phyloP scores from a whole-genome alignment of 225 moss, liverwort and hornwort species.

The Antitrichia curtipendula region DNA sequence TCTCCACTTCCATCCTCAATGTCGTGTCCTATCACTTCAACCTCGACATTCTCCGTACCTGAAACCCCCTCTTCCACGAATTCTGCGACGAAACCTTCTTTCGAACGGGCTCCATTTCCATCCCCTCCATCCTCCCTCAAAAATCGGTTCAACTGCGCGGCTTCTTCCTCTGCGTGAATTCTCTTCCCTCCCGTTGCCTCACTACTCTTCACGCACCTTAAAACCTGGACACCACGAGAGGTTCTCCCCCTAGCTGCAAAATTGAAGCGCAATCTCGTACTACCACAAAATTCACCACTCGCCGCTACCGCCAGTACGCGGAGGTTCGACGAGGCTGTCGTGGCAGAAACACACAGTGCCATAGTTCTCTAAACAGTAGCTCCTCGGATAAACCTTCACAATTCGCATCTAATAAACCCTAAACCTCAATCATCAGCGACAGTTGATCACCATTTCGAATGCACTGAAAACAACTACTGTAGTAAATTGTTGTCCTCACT shows the following conservation, averaged over 20 bases:
- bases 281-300: background rate
- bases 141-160: background rate
- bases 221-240: background rate
- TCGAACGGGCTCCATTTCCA: background rate
- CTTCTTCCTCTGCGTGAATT: background rate
- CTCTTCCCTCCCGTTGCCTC: slow-evolving; percentile 8
- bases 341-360: slow-evolving; percentile 26
- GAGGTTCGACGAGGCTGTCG: slow-evolving; percentile 10
- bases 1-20: background rate
- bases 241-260: background rate
- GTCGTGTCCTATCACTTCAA: background rate
- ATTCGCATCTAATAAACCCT: background rate
- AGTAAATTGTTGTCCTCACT: background rate
- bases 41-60: slow-evolving; percentile 1
- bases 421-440: background rate
- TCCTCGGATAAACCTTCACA: background rate
- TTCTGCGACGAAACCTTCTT: background rate
- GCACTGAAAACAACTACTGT: background rate
- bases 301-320: background rate
- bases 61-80: background rate
- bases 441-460: background rate
- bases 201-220: slow-evolving; percentile 17
- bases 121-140: background rate
- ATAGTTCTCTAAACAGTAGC: background rate
- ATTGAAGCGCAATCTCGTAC: background rate